Base-by-base conservation (phyloP, 2,329 filamentous ascomycete genomes). In the Neonectria neomacrospora region DNA sequence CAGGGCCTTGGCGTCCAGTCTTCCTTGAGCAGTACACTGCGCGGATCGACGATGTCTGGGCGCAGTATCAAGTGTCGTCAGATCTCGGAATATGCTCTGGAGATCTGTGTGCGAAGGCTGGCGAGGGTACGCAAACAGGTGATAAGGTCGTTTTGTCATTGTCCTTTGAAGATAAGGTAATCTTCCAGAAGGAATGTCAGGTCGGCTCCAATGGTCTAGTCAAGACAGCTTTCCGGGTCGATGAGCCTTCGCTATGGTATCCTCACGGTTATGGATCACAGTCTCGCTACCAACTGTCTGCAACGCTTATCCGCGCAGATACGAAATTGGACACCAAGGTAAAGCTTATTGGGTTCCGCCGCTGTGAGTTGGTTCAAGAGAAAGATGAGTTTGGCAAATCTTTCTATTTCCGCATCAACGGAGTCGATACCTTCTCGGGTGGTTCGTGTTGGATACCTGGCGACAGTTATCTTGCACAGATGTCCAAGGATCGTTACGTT, bases 381-480 rank as follows among this genome's bases (percentile, higher is more conserved):
- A 12, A 81, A 0, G 86, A 83, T 5, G 82, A 87, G 47, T 84
- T 89, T 16, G 91, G 91, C 39, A 90, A 88, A 50, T 89, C 86
- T 0, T 94, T 93, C 78, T 92, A 88, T 79, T 93, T 94, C 77
- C 83, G 88, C 66, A 79, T 94, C 74, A 94, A 94, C 74, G 86
- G 87, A 41, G 82, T 92, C 11, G 88, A 91, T 57, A 80, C 93
- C 3, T 94, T 92, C 77, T 92, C 89, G 61, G 91, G 90, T 26
- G 91, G 91, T 14, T 91, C 89, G 58, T 87, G 93, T 76, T 94
- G 91, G 91, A 93, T 94, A 66, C 91, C 91, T 0, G 90, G 90
- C 2, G 91, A 94, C 73, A 92, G 86, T 71, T 92, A 92, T 73
- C 86, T 91, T n/a, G 88, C 90, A 0, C 84, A 90, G 9, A 88